Evolutionary conservation across 257 asterid species (phyloP).

Genomic region (Parsonsia alboflavescens): DNA sequence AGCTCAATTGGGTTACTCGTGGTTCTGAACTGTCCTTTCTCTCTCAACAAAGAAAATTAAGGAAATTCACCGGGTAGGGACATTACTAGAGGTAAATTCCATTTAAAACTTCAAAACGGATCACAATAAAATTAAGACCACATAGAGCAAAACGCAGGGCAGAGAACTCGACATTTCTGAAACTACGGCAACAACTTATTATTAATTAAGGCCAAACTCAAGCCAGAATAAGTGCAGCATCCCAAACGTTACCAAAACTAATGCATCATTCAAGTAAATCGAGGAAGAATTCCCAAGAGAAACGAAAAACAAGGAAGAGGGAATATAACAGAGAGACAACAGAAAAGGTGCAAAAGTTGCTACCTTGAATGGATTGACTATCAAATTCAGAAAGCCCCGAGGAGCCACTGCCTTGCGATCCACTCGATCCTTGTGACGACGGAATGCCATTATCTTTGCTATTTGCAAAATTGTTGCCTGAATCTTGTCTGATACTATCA

Average conservation of each 20-base stretch:
- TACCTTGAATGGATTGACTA: constrained; percentile 48
- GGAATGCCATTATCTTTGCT: constrained; percentile 29
- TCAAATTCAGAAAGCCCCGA: constrained; percentile 50
- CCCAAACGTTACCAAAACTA: neutral
- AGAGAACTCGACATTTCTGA: neutral
- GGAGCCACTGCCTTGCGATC: constrained; percentile 49
- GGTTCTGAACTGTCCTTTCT: neutral
- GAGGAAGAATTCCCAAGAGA: no score
- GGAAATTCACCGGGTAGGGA: neutral
- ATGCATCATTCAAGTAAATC: neutral
- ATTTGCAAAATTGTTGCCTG: constrained; percentile 8
- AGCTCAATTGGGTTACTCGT: neutral
- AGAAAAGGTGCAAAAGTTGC: neutral
- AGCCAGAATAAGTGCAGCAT: neutral
- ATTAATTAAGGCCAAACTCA: neutral
- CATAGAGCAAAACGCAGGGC: neutral
- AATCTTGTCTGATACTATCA: constrained; percentile 2
- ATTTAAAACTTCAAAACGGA: neutral
- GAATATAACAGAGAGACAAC: neutral
- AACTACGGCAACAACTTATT: neutral
- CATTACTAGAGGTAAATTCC: neutral
- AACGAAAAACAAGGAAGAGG: neutral
- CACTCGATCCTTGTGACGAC: constrained; percentile 38
- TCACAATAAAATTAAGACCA: neutral
- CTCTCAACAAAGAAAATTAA: neutral